Evolutionary conservation across 2,329 filamentous ascomycete species (phyloP).

Genomic region (Pezicula radicicola): DNA sequence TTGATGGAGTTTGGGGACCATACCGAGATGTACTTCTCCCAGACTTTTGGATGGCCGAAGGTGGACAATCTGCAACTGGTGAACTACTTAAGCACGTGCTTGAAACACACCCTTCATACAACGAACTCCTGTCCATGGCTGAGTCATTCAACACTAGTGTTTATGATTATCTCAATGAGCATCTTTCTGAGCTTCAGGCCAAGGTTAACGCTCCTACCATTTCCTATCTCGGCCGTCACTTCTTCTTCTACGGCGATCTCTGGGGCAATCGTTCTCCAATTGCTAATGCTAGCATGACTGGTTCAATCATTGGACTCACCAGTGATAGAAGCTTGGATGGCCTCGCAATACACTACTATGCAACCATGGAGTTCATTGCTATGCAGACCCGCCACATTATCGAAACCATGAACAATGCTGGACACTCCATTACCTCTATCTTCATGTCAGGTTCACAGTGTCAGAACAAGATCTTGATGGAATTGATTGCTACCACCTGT

Average conservation of each 20-base stretch:
- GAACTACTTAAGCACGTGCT: conserved; percentile 92
- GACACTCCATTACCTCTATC: conserved; percentile 85
- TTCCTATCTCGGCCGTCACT: conserved; percentile 83
- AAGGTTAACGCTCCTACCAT: conserved; percentile 70
- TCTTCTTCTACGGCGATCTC: conserved; percentile 98
- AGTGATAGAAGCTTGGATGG: conserved; percentile 85
- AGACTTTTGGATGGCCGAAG: conserved; percentile 94
- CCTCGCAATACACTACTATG: conserved; percentile 90
- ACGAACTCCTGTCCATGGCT: conserved; percentile 74
- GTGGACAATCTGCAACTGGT: conserved; percentile 93
- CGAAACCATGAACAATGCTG: conserved; percentile 86
- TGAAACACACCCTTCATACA: conserved; percentile 89
- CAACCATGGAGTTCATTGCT: conserved; percentile 96
- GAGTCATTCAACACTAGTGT: conserved; percentile 83
- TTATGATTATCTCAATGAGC: conserved; percentile 91
- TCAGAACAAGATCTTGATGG: conserved; percentile 91
- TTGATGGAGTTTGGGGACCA: conserved; percentile 93
- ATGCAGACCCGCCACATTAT: conserved; percentile 96
- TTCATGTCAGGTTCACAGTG: conserved; percentile 99
- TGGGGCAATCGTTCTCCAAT: conserved; percentile 96
- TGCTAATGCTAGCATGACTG: conserved; percentile 90
- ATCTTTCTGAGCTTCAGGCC: conserved; percentile 73
- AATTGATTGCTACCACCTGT: conserved; percentile 85
- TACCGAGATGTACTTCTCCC: conserved; percentile 93
- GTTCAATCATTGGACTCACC: conserved; percentile 80